These are phyloP conservation scores for Scleroderma citrinum DNA, from an alignment of 768 basidiomycete species.

Conservation along the genomic window DNA sequence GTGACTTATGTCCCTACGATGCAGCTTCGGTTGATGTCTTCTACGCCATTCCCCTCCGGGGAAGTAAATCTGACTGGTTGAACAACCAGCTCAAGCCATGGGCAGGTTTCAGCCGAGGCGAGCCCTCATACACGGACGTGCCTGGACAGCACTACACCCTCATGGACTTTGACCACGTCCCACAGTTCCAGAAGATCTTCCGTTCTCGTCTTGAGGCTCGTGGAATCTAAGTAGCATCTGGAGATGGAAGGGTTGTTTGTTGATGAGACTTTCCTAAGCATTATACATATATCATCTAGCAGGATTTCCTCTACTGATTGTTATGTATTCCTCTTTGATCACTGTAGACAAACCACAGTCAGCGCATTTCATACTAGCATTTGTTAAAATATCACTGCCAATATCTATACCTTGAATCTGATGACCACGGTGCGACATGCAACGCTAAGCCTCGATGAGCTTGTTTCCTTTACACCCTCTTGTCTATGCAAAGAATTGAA, in stretches of 20 bases:
- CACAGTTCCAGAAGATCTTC: constrained; percentile 12
- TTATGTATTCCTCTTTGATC: not conserved
- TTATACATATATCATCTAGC: too few relatives aligned
- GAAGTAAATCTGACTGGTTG: constrained; percentile 10
- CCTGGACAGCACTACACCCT: constrained; percentile 13
- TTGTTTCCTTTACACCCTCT: too few relatives aligned
- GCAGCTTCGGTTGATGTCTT: constrained; percentile 15
- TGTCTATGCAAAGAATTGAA: too few relatives aligned
- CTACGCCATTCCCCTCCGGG: constrained; percentile 18
- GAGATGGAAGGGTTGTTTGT: too few relatives aligned
- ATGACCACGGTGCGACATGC: too few relatives aligned
- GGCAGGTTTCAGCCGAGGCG: constrained; percentile 10
- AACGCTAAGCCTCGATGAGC: too few relatives aligned
- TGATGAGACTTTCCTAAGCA: too few relatives aligned
- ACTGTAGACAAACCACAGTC: not conserved
- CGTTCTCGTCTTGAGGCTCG: constrained; percentile 8
- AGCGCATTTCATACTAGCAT: too few relatives aligned
- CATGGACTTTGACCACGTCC: constrained; percentile 12
- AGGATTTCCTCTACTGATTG: not conserved
- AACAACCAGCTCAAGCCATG: constrained; percentile 15
- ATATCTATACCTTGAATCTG: too few relatives aligned
- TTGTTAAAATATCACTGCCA: too few relatives aligned
- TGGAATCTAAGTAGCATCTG: constrained; percentile 3
- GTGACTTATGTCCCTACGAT: not conserved
- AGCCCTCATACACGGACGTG: constrained; percentile 9